Percentiles rank a stretch among this genome's conserved stretches.
These are phyloP conservation scores for Ganoderma meredithae DNA, from an alignment of 1,284 basidiomycete species.

Conservation along the genomic window DNA sequence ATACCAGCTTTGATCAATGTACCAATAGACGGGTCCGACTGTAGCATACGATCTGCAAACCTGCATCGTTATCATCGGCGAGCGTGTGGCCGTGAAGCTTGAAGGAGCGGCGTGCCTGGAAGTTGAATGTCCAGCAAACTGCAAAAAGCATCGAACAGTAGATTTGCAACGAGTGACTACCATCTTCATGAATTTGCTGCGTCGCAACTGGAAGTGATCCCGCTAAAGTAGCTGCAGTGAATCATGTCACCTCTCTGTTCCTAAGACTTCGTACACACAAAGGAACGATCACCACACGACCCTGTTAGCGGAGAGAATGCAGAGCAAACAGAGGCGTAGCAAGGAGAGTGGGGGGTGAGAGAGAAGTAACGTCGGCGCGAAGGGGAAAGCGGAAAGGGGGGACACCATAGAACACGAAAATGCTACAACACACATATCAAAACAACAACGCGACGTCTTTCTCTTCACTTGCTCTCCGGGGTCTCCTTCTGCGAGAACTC, in stretches of 20 bases:
- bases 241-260: constrained; percentile 57
- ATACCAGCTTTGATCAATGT: constrained; percentile 30
- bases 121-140: background rate
- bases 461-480: constrained; percentile 37
- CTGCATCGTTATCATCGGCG: background rate
- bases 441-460: constrained; percentile 32
- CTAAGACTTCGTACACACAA: constrained; percentile 62
- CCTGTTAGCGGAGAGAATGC: constrained; percentile 41
- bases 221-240: constrained; percentile 36
- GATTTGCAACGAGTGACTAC: constrained; percentile 22
- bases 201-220: constrained; percentile 27
- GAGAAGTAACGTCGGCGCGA: constrained; percentile 39
- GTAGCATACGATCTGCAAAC: constrained; percentile 27
- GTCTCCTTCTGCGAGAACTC: constrained; percentile 72
- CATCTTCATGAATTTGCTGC: constrained; percentile 31
- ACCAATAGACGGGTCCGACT: constrained; percentile 27
- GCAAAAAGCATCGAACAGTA: background rate
- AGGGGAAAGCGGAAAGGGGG: too few relatives aligned
- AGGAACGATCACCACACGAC: constrained; percentile 63
- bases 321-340: constrained; percentile 40
- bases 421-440: constrained; percentile 34
- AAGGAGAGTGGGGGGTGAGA: constrained; percentile 32
- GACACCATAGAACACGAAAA: constrained; percentile 13
- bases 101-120: background rate
- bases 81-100: background rate